These are phyloP conservation scores for Vigna mungo DNA, from an alignment of 306 rosid genomes.

Conservation along the genomic window DNA sequence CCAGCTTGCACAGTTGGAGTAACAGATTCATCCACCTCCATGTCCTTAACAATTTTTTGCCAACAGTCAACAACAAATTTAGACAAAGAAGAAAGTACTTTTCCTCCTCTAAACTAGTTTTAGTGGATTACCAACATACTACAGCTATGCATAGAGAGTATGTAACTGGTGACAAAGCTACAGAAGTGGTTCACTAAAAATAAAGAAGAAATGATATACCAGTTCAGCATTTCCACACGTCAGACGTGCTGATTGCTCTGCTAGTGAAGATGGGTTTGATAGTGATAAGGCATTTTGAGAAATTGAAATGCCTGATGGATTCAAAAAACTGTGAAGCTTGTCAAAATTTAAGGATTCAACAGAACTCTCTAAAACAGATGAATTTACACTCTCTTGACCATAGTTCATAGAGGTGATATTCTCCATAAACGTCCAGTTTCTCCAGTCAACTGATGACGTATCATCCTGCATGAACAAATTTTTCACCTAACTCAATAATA, in stretches of 20 bases:
- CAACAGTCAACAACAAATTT: constrained; percentile 37
- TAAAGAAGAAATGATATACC: constrained; percentile 54
- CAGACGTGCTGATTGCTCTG: constrained; percentile 39
- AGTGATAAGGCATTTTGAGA: constrained; percentile 37
- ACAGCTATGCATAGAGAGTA: constrained; percentile 7
- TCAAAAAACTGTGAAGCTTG: constrained; percentile 48
- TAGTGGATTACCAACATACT: neutral
- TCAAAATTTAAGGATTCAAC: constrained; percentile 67
- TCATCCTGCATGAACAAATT: constrained; percentile 65
- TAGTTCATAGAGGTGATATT: constrained; percentile 30
- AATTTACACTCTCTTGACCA: constrained; percentile 44
- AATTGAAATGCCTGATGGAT: constrained; percentile 41
- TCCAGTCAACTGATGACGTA: constrained; percentile 60
- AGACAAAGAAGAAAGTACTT: constrained; percentile 16
- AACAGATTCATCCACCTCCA: constrained; percentile 44
- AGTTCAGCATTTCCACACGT: constrained; percentile 40
- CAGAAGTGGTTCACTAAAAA: constrained; percentile 18
- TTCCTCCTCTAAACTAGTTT: constrained; percentile 30
- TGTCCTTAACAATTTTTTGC: constrained; percentile 48
- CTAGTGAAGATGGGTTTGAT: constrained; percentile 37
- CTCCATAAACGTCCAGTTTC: constrained; percentile 68
- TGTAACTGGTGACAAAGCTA: constrained; percentile 5
- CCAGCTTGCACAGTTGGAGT: constrained; percentile 46
- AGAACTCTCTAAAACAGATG: constrained; percentile 61
- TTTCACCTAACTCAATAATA: constrained; percentile 34